Evolutionary conservation across 2,329 filamentous ascomycete genomes (phyloP), one percentile per base, ranked within the genome.

Genomic region (Ophiosphaerella narmari): DNA sequence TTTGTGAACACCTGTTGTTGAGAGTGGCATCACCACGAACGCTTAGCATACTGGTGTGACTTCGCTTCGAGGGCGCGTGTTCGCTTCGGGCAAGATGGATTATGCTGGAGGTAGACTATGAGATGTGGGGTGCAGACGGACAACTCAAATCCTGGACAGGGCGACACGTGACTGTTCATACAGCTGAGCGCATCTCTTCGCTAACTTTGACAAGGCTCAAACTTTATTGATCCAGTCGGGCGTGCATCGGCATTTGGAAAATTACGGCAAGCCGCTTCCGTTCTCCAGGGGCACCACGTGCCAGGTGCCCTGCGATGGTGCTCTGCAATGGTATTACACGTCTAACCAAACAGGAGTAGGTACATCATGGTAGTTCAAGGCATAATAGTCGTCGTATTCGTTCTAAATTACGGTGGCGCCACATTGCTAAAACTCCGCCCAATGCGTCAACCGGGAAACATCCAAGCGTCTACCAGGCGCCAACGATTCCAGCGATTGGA

Each of bases 401-500:
- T 43, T 43, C 45, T 56, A 52, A 34, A 37, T 16, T 40, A 24
- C 23, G 9, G 32, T 40, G 43, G 36, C 46, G 11, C 11, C 26
- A 33, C 12, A 35, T 39, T 21, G 18, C 50, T 44, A 13, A 49
- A 58, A 65, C 60, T 54, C 61, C 62, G 50, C 50, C 53, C 56
- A 53, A 63, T 63, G 62, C 62, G 59, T 29, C 7, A 8, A 11
- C 39, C 37, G 31, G 33, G 34, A 24, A 49, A 16, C 13, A 23
- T 26, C 18, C 45, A 31, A 36, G 29, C 37, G 5, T 18, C 52
- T 48, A 75, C 73, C 73, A 75, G 5, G 72, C 72, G n/a, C 76
- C 76, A 50, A 79, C 76, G 48, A 78, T 76, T 16, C 77, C 78
- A 47, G 77, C 77, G 24, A 80, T 72, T 0, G 77, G 77, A 42